Conservation (phyloP, 1,284 basidiomycete genomes). For the Ustilago bromivora region DNA sequence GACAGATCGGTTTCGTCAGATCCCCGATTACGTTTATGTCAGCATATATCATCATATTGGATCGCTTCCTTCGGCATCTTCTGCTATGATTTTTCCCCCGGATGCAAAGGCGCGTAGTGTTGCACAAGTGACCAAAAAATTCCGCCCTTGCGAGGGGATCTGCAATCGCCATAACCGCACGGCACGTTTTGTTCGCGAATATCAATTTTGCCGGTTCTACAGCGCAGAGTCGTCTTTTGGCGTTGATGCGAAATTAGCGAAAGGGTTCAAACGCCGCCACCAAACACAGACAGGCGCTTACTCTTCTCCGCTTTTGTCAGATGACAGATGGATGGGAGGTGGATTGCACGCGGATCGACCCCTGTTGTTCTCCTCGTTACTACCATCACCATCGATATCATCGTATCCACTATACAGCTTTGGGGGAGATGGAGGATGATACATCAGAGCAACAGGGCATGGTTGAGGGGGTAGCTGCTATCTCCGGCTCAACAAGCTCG, state of each 20-base stretch:
- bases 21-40: too few species aligned
- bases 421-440: neutral
- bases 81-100: neutral
- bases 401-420: neutral
- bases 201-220: neutral
- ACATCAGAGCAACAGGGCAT: neutral
- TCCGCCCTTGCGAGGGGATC: neutral
- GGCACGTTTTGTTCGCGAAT: neutral
- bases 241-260: too few species aligned
- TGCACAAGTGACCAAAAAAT: too few species aligned
- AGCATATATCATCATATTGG: too few species aligned
- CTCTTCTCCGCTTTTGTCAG: neutral
- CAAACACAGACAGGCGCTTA: neutral
- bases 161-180: constrained; percentile 7
- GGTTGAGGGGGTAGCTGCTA: constrained; percentile 5
- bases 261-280: neutral
- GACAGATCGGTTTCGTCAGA: too few species aligned
- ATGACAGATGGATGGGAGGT: neutral
- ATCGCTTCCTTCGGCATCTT: neutral
- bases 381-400: neutral
- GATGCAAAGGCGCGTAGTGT: too few species aligned
- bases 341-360: neutral
- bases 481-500: constrained; percentile 3
- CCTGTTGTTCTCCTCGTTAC: neutral
- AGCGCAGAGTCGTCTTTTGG: neutral